Evolutionary conservation across 1,284 basidiomycete species (phyloP), one percentile per base, ranked within the genome.

Genomic region (Sanghuangporus baumii): DNA sequence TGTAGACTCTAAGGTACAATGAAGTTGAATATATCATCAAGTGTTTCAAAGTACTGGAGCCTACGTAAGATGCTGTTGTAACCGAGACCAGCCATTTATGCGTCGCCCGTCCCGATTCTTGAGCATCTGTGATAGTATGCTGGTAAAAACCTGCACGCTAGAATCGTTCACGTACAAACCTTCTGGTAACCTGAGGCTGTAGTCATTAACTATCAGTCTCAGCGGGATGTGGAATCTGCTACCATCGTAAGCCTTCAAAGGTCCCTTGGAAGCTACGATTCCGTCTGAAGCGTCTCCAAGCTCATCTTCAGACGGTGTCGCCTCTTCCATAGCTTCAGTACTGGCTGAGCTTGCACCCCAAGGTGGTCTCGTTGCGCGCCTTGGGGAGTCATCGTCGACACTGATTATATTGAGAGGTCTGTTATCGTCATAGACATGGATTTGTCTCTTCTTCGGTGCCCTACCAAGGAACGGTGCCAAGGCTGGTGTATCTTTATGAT

Each of bases 61-160:
- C 55, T 65, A 88, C 89, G 69, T 91, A 91, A 62, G 87, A 86
- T 12, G 89, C 86, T 6, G 88, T 79, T 20, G 84, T 81, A 5
- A 89, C 78, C 0, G 79, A 79, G 18, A 91, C 72, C 78, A 87
- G 86, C 89, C 89, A 91, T 65, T 82, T 82, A 71, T 89, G 86
- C 0, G 85, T 84, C 67, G 84, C 78, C 3, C 74, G 69, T 47
- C 69, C 64, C 18, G 72, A 68, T 23, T 70, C 67, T n/a, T 65
- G 2, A 68, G 31, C 82, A 82, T 55, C 76, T 63, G 46, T 75
- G 38, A n/a, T 79, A 65, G 57, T 43, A 62, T 50, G 46, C 40
- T 9, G 3, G 36, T 50, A 46, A 63, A 58, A 56, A 36, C 47
- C 52, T 34, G 51, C 66, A 67, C 23, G 61, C 57, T 34, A 54